Evolutionary conservation across 2,329 filamentous ascomycete genomes (phyloP), one percentile per base, ranked within the genome.

Genomic region (Penicillium concentricum): DNA sequence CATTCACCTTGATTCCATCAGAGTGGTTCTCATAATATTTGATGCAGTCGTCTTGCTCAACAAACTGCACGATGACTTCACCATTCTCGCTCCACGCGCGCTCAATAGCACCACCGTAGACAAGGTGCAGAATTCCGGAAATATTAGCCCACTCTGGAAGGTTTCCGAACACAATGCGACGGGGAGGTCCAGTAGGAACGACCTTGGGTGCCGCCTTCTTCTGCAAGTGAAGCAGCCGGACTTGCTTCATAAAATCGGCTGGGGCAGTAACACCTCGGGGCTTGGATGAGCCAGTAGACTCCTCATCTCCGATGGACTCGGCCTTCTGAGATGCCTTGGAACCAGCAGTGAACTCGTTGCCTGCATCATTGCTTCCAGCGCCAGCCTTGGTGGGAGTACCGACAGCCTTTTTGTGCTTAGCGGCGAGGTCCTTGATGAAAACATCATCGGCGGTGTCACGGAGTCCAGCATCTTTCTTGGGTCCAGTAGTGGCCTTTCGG

Each of bases 41-140:
- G 48, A 71, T 57, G 59, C 74, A 76, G 15, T 69, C 70, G 13
- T 63, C 67, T 10, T 65, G 65, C 6, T 73, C 63, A 26, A 69
- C 68, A 61, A 78, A 78, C 9, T 71, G 65, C 6, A 78, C 64
- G 16, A 69, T 63, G 4, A 76, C 72, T 37, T 65, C 65, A 5
- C 64, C 65, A 6, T 59, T 18, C 16, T 57, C 56, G 16, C 70
- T 50, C 44, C 59, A 64, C 35, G 76, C 65, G 24, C 58, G 59
- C 57, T 78, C 76, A 18, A 78, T 59, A 12, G 64, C 55, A 10
- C 76, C 76, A 15, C 75, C 75, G 42, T 75, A 70, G 9, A 78
- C 61, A 8, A 78, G 60, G 2, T 70, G 71, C 16, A 76, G 61
- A 12, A 77, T 61, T 43, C 75, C 70, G 30, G 66, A 64, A 7